Conservation (phyloP, 257 asterid genomes). For the Coffea canephora region DNA sequence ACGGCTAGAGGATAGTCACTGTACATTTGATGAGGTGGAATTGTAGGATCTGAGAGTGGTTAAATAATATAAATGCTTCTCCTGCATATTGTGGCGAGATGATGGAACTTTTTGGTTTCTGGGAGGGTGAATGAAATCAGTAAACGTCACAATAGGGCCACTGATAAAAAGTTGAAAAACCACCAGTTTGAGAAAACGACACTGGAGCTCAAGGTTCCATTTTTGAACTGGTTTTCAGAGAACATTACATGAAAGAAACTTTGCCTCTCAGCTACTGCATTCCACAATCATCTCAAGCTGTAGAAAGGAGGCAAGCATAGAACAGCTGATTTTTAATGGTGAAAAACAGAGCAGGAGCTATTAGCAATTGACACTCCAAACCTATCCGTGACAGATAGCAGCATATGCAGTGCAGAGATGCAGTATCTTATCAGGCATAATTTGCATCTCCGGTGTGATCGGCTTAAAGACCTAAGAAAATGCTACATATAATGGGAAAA, state of each 20-base stretch:
- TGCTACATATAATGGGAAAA: background rate
- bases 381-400: background rate
- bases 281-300: background rate
- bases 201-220: background rate
- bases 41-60: background rate
- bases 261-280: background rate
- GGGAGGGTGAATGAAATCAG: background rate
- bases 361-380: background rate
- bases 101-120: background rate
- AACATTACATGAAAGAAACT: background rate
- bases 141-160: background rate
- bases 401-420: background rate
- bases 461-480: background rate
- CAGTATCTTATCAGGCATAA: background rate
- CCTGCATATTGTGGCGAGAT: too few species aligned
- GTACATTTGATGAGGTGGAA: background rate
- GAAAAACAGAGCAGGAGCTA: background rate
- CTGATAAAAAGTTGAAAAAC: background rate
- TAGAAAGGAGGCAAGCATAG: background rate
- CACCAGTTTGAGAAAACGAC: background rate
- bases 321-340: background rate
- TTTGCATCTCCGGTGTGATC: too few species aligned
- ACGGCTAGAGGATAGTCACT: too few species aligned
- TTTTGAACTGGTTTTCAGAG: background rate
- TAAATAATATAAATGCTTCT: background rate